These are phyloP conservation scores for Phaeoacremonium minimum DNA, from an alignment of 2,329 filamentous ascomycete genomes.

Conservation along the genomic window DNA sequence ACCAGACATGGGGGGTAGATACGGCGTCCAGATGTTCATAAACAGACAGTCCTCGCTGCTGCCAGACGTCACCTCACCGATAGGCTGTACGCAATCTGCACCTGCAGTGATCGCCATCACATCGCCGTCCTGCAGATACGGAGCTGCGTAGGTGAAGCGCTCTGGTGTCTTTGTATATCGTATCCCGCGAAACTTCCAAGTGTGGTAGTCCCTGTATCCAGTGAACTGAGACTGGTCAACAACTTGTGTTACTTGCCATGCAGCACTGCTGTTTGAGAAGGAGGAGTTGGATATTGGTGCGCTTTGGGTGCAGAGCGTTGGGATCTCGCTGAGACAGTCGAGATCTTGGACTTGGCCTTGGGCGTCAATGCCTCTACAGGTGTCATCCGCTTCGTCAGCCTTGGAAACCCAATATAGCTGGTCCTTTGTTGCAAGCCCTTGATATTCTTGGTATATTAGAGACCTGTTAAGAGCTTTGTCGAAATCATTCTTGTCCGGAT, in stretches of 20 bases:
- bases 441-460: slow-evolving; percentile 17
- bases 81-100: slow-evolving; percentile 22
- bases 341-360: slow-evolving; percentile 28
- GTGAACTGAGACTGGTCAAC: slow-evolving; percentile 17
- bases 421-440: slow-evolving; percentile 7
- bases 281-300: slow-evolving; percentile 32
- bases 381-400: slow-evolving; percentile 2
- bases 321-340: slow-evolving; percentile 22
- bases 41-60: slow-evolving; percentile 28
- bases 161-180: slow-evolving; percentile 18
- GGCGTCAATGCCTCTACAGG: slow-evolving; percentile 18
- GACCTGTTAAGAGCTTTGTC: slow-evolving; percentile 10
- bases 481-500: slow-evolving; percentile 15
- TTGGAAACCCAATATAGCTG: slow-evolving; percentile 20
- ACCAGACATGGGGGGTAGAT: slow-evolving; percentile 16
- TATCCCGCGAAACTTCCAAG: slow-evolving; percentile 26
- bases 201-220: slow-evolving; percentile 25
- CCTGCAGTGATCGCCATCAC: slow-evolving; percentile 19
- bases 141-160: slow-evolving; percentile 21
- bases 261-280: slow-evolving; percentile 22
- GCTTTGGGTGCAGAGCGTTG: slow-evolving; percentile 36
- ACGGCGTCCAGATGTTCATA: slow-evolving; percentile 31
- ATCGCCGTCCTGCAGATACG: slow-evolving; percentile 13
- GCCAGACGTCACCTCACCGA: slow-evolving; percentile 20
- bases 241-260: slow-evolving; percentile 27